These are phyloP conservation scores for Zea luxurians DNA, from an alignment of 176 grass and related monocot genomes.

Conservation along the genomic window DNA sequence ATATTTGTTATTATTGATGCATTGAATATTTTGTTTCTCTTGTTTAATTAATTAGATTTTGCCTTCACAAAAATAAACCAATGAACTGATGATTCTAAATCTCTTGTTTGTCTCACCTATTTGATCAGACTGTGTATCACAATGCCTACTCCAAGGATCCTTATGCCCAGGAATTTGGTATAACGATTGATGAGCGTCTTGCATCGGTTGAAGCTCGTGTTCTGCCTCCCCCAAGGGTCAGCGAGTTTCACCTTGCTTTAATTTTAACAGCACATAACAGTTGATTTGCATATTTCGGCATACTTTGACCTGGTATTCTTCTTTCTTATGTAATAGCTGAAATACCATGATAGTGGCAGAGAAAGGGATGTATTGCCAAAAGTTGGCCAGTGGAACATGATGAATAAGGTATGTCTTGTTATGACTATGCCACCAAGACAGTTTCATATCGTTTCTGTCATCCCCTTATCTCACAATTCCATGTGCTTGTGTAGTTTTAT, in stretches of 20 bases:
- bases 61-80: constrained; percentile 10
- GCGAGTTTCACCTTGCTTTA: constrained; percentile 1
- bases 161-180: constrained; percentile 92
- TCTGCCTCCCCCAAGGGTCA: constrained; percentile 78
- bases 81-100: constrained; percentile 2
- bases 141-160: constrained; percentile 82
- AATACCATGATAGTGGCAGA: constrained; percentile 90
- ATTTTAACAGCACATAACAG: not conserved
- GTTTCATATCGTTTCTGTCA: not conserved
- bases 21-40: not conserved
- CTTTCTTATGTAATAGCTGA: constrained; percentile 56
- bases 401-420: constrained; percentile 71
- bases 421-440: constrained; percentile 1
- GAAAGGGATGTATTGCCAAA: constrained; percentile 87
- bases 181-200: constrained; percentile 77
- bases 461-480: not conserved
- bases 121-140: constrained; percentile 76
- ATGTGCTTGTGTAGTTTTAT: constrained; percentile 1
- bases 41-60: constrained; percentile 32
- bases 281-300: constrained; percentile 22
- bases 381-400: constrained; percentile 98
- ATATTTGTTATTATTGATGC: not conserved
- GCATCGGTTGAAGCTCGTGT: constrained; percentile 89
- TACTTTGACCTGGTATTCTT: constrained; percentile 17
- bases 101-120: not conserved